Evolutionary conservation across 2,329 filamentous ascomycete genomes (phyloP).

Genomic region (Aureobasidium zeae): DNA sequence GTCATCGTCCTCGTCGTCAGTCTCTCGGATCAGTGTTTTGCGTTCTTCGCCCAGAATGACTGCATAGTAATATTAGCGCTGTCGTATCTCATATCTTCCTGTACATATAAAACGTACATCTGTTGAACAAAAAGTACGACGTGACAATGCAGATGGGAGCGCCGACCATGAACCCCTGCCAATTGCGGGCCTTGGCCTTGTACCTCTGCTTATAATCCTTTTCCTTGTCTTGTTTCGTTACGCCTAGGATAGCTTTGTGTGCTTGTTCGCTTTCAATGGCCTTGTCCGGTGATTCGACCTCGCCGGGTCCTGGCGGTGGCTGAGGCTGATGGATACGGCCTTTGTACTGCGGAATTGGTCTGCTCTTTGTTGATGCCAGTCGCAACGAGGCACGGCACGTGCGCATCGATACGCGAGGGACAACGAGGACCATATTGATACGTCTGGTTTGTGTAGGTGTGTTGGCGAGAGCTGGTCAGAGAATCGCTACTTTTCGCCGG

Average conservation of each 20-base stretch:
- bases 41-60: conserved; percentile 9
- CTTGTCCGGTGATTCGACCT: neutral
- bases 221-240: neutral
- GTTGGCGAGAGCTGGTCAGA: too few relatives aligned
- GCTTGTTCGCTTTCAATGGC: neutral
- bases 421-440: too few relatives aligned
- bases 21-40: neutral
- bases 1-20: neutral
- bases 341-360: neutral
- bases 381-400: too few relatives aligned
- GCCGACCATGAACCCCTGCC: neutral
- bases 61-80: conserved; percentile 3
- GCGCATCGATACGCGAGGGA: neutral
- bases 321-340: conserved; percentile 6
- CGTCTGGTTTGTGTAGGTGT: too few relatives aligned
- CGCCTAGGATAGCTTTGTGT: neutral
- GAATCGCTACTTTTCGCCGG: too few relatives aligned
- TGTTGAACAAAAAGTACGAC: conserved; percentile 1
- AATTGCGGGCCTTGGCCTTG: neutral
- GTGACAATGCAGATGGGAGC: neutral
- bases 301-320: conserved; percentile 9
- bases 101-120: neutral
- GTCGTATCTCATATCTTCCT: neutral
- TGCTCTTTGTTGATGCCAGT: conserved; percentile 1
- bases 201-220: conserved; percentile 6